Conservation (phyloP, 139 green algal species). For the Chlorella ohadii region DNA sequence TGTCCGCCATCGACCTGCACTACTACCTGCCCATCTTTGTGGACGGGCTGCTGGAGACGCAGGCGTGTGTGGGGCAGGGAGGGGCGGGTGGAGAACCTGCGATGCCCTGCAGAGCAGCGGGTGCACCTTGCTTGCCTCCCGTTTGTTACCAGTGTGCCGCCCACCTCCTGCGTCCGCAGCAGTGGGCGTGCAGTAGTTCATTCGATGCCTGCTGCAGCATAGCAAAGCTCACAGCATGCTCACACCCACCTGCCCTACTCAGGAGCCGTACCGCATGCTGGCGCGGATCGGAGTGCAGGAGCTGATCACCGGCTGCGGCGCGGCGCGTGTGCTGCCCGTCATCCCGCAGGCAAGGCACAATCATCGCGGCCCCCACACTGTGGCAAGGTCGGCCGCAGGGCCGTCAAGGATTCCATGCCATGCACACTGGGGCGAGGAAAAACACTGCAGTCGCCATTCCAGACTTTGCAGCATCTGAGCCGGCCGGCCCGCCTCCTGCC, state of each 20-base stretch:
- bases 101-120: not conserved
- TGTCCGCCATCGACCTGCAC: constrained; percentile 87
- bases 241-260: not conserved
- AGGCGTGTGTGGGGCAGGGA: constrained; percentile 31
- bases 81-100: not conserved
- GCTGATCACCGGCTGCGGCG: constrained; percentile 61
- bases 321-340: constrained; percentile 80
- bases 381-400: too few species aligned
- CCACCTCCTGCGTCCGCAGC: not conserved
- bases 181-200: too few species aligned
- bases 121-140: not conserved
- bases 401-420: too few species aligned
- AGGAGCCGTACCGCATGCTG: constrained; percentile 89
- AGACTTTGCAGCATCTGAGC: too few species aligned
- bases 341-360: constrained; percentile 57
- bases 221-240: not conserved
- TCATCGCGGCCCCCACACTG: too few species aligned
- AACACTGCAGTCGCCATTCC: too few species aligned
- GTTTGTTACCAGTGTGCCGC: too few species aligned
- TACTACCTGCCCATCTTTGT: constrained; percentile 95
- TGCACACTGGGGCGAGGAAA: too few species aligned
- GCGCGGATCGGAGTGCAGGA: constrained; percentile 65
- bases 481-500: too few species aligned
- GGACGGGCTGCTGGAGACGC: constrained; percentile 86
- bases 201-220: too few species aligned